Base-by-base conservation (phyloP, 2,329 filamentous ascomycete genomes). In the Epichloe gansuensis region DNA sequence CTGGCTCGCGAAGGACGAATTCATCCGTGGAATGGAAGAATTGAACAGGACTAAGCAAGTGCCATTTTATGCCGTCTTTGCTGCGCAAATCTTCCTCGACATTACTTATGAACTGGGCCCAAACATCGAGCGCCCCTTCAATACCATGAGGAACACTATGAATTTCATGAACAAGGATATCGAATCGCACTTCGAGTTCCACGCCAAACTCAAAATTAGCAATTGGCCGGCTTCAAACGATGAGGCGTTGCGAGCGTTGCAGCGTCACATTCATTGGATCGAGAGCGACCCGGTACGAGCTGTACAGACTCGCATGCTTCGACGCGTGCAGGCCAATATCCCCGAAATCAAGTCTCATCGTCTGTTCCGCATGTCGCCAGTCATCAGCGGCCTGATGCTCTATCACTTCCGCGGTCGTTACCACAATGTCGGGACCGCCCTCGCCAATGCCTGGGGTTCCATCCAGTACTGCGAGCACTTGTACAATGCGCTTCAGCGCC, bases 81-180 rank as follows among this genome's bases (percentile, higher is more conserved):
- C 68, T 8, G 60, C 64, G 4, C 70, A 74, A 46, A 52, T 70
- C 11, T 69, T 68, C 52, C 64, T 74, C 4, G 71, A 74, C 42
- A 67, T 71, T 36, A 64, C 69, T 13, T 63, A 70, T 51, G 50
- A 55, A 3, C 55, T 71, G 2, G 54, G 65, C 13, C 53, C 53
- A 31, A 11, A 47, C 1, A 52, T 53, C 13, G 36, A 51, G 6
- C 31, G 44, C 9, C 44, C 53, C 0, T 59, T 58, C 38, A 13
- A 27, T n/a, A 44, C 40, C 31, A 35, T 50, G 49, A n/a, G 13
- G 21, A 17, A 9, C 1, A 17, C 36, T 13, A 17, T 50, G 39
- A 21, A 23, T 23, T 50, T 50, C 17, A 50, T 50, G 21, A 31
- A 42, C 13, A 38, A 21, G 25, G 49, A 50, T 6, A 27, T 50